Percentiles rank a stretch among this genome's conserved stretches.
Evolutionary conservation across 2,329 filamentous ascomycete species (phyloP).

Genomic region (Beauveria sp.): DNA sequence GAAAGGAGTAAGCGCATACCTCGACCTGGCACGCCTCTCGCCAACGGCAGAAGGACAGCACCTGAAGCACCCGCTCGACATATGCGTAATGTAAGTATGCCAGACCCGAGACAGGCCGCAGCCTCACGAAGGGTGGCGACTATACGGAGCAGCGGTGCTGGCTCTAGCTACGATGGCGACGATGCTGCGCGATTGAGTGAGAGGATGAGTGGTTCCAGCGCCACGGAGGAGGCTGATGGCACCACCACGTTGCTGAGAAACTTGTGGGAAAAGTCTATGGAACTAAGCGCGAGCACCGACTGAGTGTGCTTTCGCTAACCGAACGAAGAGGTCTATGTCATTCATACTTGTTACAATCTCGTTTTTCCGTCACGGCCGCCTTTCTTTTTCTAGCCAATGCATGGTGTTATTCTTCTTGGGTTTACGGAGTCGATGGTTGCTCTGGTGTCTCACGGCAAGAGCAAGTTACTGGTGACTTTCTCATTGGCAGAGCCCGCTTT

Average conservation of each 20-base stretch:
- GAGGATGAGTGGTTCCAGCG: slow-evolving; percentile 41
- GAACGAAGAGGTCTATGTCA: background rate
- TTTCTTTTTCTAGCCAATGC: background rate
- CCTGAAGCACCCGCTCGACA: slow-evolving; percentile 25
- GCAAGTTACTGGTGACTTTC: background rate
- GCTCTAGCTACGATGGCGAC: slow-evolving; percentile 39
- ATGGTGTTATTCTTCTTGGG: background rate
- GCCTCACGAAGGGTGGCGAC: slow-evolving; percentile 27
- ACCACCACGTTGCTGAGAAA: slow-evolving; percentile 45
- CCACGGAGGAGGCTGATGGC: slow-evolving; percentile 43
- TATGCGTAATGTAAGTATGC: slow-evolving; percentile 32
- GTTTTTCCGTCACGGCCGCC: background rate
- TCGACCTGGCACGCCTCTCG: slow-evolving; percentile 28
- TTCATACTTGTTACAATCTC: background rate
- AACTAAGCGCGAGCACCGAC: slow-evolving; percentile 44
- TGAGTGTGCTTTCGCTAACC: background rate
- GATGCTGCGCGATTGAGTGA: slow-evolving; percentile 34
- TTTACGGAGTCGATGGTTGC: background rate
- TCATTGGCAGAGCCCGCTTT: background rate
- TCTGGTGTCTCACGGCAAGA: background rate
- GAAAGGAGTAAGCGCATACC: slow-evolving; percentile 44
- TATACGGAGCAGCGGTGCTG: slow-evolving; percentile 29
- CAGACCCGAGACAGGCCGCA: slow-evolving; percentile 23
- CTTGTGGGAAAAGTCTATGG: slow-evolving; percentile 54
- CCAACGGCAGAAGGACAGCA: slow-evolving; percentile 27